Evolutionary conservation across 2,329 filamentous ascomycete species (phyloP).

Genomic region (Ophiocordyceps australis): DNA sequence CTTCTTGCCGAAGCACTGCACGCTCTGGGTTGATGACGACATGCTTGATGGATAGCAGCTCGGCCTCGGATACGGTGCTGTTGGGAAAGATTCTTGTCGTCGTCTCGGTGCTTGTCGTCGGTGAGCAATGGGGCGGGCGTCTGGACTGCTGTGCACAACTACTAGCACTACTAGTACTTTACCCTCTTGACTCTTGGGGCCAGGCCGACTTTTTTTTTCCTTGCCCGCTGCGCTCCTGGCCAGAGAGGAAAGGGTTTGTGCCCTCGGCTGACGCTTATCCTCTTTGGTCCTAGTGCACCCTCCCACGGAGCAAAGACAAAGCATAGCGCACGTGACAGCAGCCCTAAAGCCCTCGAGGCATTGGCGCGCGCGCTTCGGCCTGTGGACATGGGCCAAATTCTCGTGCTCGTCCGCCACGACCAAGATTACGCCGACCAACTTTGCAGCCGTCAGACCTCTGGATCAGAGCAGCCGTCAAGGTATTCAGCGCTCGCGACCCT

Average conservation of each 20-base stretch:
- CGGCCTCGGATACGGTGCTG: no score
- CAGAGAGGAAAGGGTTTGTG: constrained; percentile 15
- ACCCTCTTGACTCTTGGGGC: no score
- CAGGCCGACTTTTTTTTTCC: constrained; percentile 8
- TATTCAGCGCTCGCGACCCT: no score
- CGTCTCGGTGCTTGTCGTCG: background rate
- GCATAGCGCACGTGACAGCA: constrained; percentile 10
- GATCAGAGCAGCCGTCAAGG: constrained; percentile 25
- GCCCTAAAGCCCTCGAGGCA: constrained; percentile 15
- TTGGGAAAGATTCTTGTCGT: background rate
- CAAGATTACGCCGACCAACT: constrained; percentile 16
- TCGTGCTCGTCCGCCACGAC: constrained; percentile 8
- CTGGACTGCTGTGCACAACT: no score
- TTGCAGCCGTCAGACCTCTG: constrained; percentile 16
- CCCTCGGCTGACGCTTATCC: constrained; percentile 11
- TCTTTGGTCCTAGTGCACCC: constrained; percentile 4
- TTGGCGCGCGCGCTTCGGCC: constrained; percentile 5
- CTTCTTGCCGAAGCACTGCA: constrained; percentile 99
- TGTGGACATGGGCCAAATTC: constrained; percentile 16
- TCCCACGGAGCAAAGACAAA: background rate
- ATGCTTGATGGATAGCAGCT: constrained; percentile 50
- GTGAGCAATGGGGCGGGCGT: no score
- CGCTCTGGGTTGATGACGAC: constrained; percentile 59
- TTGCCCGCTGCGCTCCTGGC: no score
- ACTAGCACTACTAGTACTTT: no score